A percentile compares a stretch with the other conserved stretches of the same genome.
These are phyloP conservation scores for Rhododendron williamsianum DNA, from an alignment of 148 eudicot genomes.

Conservation along the genomic window DNA sequence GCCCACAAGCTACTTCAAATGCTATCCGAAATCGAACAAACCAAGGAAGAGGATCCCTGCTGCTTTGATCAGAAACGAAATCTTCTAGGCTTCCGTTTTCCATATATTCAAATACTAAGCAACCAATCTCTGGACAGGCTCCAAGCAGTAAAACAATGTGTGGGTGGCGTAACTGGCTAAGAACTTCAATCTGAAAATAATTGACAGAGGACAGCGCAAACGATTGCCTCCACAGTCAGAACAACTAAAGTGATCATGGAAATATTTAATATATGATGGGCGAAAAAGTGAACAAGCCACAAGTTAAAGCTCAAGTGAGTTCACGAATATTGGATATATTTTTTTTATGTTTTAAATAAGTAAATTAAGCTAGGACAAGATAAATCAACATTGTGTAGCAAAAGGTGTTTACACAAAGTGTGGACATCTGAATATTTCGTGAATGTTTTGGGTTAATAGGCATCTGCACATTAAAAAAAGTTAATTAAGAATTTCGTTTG, in stretches of 20 bases:
- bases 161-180: slow-evolving; percentile 70
- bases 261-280: neutral
- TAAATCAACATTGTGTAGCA: neutral
- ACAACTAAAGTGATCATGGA: neutral
- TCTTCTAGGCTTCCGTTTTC: slow-evolving; percentile 75
- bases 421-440: neutral
- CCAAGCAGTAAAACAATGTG: slow-evolving; percentile 69
- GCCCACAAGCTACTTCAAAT: slow-evolving; percentile 69
- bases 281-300: neutral
- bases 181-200: slow-evolving; percentile 54
- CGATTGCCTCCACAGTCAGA: slow-evolving; percentile 1
- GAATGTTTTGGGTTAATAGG: neutral
- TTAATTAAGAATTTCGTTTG: neutral
- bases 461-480: neutral
- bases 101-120: slow-evolving; percentile 73
- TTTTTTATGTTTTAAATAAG: neutral
- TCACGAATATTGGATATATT: neutral
- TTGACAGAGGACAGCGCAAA: slow-evolving; percentile 2
- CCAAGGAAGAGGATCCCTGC: slow-evolving; percentile 57
- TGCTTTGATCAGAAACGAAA: slow-evolving; percentile 27
- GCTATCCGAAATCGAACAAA: slow-evolving; percentile 55
- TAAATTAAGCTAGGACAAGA: neutral
- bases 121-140: slow-evolving; percentile 73
- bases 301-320: neutral
- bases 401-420: neutral